phyloP scores from a whole-genome alignment of 225 moss, liverwort and hornwort genomes.

The Sphagnum tenellum region DNA sequence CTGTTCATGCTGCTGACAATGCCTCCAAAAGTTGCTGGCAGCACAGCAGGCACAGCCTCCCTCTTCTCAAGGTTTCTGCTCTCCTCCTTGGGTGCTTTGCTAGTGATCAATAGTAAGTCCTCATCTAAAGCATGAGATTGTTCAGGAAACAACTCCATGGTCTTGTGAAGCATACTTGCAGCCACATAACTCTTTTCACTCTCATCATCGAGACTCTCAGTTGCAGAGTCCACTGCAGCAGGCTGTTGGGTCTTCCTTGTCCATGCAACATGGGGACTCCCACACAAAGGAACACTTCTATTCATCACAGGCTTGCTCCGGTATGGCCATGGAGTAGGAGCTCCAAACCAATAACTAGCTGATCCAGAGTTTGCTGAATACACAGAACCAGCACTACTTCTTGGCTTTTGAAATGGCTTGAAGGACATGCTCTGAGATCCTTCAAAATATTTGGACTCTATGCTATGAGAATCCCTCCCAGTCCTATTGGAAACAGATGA shows the following conservation, averaged over 20 bases:
- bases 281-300: conserved; percentile 15
- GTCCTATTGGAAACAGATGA: conserved; percentile 18
- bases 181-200: background rate
- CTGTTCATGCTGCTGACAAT: background rate
- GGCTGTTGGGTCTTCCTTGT: conserved; percentile 38
- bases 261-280: conserved; percentile 47
- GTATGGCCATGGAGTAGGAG: conserved; percentile 35
- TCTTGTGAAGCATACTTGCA: background rate
- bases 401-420: conserved; percentile 25
- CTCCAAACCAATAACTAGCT: conserved; percentile 6
- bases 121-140: background rate
- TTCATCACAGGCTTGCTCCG: conserved; percentile 20
- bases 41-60: conserved; percentile 6
- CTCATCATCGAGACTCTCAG: conserved; percentile 16
- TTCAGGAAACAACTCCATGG: background rate
- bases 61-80: conserved; percentile 6
- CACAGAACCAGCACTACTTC: background rate
- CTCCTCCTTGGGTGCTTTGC: conserved; percentile 8
- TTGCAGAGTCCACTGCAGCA: conserved; percentile 4
- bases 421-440: conserved; percentile 19
- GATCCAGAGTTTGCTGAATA: conserved; percentile 21
- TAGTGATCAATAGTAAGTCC: background rate
- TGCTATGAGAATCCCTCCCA: conserved; percentile 15
- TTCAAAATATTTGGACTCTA: conserved; percentile 34
- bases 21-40: conserved; percentile 2